Evolutionary conservation across 805 yeast species (phyloP).

Genomic region (Candida michaelii): DNA sequence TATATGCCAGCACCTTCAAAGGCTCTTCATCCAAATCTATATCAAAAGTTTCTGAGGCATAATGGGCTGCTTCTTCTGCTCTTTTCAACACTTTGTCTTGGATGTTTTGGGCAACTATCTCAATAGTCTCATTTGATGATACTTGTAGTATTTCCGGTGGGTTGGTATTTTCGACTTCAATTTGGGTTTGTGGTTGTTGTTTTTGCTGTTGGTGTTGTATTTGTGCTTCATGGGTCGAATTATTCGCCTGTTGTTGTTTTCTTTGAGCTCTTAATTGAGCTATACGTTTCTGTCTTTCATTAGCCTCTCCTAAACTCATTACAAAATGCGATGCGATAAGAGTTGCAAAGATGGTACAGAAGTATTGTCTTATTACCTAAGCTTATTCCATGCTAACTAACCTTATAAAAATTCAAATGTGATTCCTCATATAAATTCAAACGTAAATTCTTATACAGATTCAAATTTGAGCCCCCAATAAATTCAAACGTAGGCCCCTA

Average conservation of each 20-base stretch:
- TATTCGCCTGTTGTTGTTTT: conserved; percentile 1
- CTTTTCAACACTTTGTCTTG: conserved; percentile 21
- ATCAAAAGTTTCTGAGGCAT: conserved; percentile 2
- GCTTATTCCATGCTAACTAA: no score
- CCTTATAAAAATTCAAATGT: no score
- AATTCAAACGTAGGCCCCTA: no score
- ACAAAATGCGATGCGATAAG: conserved; percentile 6
- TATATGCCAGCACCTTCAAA: conserved; percentile 12
- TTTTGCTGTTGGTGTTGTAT: background rate
- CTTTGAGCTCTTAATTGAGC: conserved; percentile 13
- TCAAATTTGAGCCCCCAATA: no score
- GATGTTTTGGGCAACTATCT: conserved; percentile 23
- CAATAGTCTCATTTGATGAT: conserved; percentile 27
- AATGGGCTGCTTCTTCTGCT: conserved; percentile 16
- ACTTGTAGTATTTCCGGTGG: conserved; percentile 1
- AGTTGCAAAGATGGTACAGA: no score
- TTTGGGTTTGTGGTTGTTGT: no score
- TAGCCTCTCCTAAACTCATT: conserved; percentile 13
- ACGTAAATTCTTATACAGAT: no score
- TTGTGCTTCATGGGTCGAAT: background rate
- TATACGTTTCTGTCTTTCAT: conserved; percentile 13
- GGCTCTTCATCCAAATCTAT: background rate
- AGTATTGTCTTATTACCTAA: no score
- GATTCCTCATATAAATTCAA: no score
- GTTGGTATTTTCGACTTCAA: background rate